Evolutionary conservation across 805 yeast genomes (phyloP).

Genomic region (Diddensiella transvaalensis): DNA sequence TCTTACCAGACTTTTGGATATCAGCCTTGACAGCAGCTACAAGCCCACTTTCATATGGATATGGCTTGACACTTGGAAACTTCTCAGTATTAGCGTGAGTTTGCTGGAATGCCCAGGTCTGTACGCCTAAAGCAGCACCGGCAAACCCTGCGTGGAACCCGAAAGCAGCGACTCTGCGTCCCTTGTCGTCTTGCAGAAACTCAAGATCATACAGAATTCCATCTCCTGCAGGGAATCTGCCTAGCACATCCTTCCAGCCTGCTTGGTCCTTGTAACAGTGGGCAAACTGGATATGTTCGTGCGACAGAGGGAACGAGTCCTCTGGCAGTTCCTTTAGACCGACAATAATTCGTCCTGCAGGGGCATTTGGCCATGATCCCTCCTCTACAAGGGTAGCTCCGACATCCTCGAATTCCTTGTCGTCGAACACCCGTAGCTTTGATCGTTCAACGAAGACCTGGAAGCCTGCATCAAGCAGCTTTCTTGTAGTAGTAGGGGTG

Average conservation of each 20-base stretch:
- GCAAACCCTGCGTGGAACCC: constrained; percentile 99
- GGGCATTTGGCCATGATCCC: constrained; percentile 92
- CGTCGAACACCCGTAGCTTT: constrained; percentile 73
- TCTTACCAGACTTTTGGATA: constrained; percentile 55
- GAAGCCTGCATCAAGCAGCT: constrained; percentile 82
- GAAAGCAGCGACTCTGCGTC: constrained; percentile 98
- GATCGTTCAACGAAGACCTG: constrained; percentile 85
- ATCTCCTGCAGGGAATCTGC: constrained; percentile 86
- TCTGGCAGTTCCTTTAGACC: constrained; percentile 95
- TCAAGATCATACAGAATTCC: constrained; percentile 92
- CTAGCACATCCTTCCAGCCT: constrained; percentile 92
- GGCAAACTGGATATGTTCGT: constrained; percentile 97
- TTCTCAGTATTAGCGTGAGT: constrained; percentile 54
- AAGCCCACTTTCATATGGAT: constrained; percentile 71
- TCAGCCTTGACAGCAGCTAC: constrained; percentile 47
- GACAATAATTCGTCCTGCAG: constrained; percentile 80
- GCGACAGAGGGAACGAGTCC: constrained; percentile 83
- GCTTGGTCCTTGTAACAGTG: constrained; percentile 97
- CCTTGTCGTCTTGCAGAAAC: constrained; percentile 87
- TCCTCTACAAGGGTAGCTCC: constrained; percentile 90
- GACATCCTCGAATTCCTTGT: constrained; percentile 65
- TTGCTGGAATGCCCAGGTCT: constrained; percentile 93
- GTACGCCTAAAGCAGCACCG: constrained; percentile 95
- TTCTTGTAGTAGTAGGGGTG: constrained; percentile 86
- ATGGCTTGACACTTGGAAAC: constrained; percentile 77